Evolutionary conservation across 2,329 filamentous ascomycete genomes (phyloP).

Genomic region (Aureobasidium sp.): DNA sequence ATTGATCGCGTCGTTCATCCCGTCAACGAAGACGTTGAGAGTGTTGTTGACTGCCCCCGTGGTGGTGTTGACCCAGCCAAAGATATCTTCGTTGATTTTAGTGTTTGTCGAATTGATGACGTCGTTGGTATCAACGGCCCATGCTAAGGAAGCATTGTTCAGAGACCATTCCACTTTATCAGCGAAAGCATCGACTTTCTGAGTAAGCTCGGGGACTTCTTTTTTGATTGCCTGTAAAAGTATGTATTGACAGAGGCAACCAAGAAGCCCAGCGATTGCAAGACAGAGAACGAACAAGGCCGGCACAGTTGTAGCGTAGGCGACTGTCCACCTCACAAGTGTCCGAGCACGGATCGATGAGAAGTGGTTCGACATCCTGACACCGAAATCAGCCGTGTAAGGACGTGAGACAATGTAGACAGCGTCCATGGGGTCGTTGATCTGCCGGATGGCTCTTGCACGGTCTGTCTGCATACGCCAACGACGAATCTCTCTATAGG

Average conservation of each 20-base stretch:
- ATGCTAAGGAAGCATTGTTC: conserved; percentile 64
- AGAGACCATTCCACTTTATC: conserved; percentile 66
- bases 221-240: conserved; percentile 67
- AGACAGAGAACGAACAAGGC: conserved; percentile 83
- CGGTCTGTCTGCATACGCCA: conserved; percentile 68
- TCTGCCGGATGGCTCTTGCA: conserved; percentile 58
- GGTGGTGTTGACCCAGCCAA: conserved; percentile 80
- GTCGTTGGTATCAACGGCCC: conserved; percentile 69
- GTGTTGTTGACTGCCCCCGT: conserved; percentile 80
- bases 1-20: conserved; percentile 68
- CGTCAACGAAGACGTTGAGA: conserved; percentile 70
- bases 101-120: conserved; percentile 58
- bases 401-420: conserved; percentile 83
- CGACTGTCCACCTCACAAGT: conserved; percentile 72
- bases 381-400: conserved; percentile 63
- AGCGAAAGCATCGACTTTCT: conserved; percentile 71
- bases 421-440: conserved; percentile 76
- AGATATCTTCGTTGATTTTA: conserved; percentile 75
- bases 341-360: conserved; percentile 58
- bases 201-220: conserved; percentile 66
- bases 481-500: conserved; percentile 68
- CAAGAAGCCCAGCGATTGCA: conserved; percentile 72
- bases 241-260: conserved; percentile 74
- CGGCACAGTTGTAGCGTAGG: conserved; percentile 77
- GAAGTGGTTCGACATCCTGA: conserved; percentile 62